Percentiles rank a stretch among this genome's conserved stretches.
Evolutionary conservation across 805 yeast genomes (phyloP).

Genomic region (Candida multigemmis): DNA sequence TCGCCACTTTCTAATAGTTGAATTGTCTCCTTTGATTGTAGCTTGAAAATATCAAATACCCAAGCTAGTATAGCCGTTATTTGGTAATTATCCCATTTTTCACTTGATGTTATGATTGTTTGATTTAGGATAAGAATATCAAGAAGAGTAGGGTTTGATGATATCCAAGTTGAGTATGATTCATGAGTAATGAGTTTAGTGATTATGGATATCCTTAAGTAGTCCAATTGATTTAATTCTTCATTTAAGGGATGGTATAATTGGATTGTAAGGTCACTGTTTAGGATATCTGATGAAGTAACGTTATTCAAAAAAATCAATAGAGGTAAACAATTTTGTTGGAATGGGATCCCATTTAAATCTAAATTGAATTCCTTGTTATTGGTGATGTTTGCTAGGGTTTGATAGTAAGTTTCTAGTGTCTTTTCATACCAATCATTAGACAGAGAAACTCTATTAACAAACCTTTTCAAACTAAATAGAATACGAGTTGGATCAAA

Average conservation of each 20-base stretch:
- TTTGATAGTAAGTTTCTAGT: slow-evolving; percentile 10
- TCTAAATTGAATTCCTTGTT: not conserved
- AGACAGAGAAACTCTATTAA: slow-evolving; percentile 1
- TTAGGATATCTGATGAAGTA: slow-evolving; percentile 5
- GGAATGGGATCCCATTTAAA: slow-evolving; percentile 1
- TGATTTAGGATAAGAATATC: slow-evolving; percentile 18
- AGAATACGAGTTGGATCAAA: slow-evolving; percentile 2
- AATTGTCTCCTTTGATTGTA: slow-evolving; percentile 6
- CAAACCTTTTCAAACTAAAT: slow-evolving; percentile 4
- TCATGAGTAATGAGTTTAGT: slow-evolving; percentile 18
- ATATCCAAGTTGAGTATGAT: slow-evolving; percentile 16
- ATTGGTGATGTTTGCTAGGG: slow-evolving; percentile 13
- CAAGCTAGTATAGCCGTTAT: slow-evolving; percentile 32
- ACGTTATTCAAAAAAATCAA: slow-evolving; percentile 3
- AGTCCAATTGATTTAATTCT: slow-evolving; percentile 7
- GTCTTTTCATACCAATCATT: slow-evolving; percentile 8
- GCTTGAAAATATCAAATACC: slow-evolving; percentile 21
- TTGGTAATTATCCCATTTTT: slow-evolving; percentile 31
- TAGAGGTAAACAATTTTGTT: slow-evolving; percentile 1
- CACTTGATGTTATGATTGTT: slow-evolving; percentile 26
- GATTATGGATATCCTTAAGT: slow-evolving; percentile 5
- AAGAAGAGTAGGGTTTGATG: not conserved
- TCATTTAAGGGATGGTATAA: slow-evolving; percentile 4
- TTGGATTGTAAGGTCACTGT: slow-evolving; percentile 2
- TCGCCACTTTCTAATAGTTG: slow-evolving; percentile 4